Conservation (phyloP, 129 eudicot species). For the Lonicera japonica region DNA sequence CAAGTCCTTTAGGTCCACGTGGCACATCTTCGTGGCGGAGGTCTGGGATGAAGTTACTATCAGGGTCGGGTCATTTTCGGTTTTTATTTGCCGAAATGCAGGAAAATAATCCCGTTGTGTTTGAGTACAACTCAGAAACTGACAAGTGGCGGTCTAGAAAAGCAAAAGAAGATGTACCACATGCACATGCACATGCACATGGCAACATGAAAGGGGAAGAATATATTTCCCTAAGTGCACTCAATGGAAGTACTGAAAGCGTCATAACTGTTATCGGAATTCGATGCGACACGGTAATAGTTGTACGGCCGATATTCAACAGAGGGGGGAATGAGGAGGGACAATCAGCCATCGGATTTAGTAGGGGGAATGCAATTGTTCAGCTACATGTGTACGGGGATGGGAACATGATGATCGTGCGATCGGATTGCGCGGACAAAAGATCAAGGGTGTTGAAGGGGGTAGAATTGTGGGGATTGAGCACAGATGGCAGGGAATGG, state of each 20-base stretch:
- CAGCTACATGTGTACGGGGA: slow-evolving; percentile 57
- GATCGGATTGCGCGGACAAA: slow-evolving; percentile 22
- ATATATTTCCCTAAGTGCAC: slow-evolving; percentile 34
- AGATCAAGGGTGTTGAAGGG: slow-evolving; percentile 29
- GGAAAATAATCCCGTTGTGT: slow-evolving; percentile 32
- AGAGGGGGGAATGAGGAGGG: slow-evolving; percentile 23
- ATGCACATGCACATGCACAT: no score
- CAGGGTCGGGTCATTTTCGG: slow-evolving; percentile 29
- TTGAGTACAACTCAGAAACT: slow-evolving; percentile 38
- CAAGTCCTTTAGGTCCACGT: slow-evolving; percentile 64
- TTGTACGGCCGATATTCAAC: slow-evolving; percentile 36
- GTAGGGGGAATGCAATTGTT: slow-evolving; percentile 42
- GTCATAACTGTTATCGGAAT: slow-evolving; percentile 28
- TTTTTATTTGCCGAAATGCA: slow-evolving; percentile 48
- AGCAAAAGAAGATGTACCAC: slow-evolving; percentile 20
- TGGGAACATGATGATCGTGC: slow-evolving; percentile 50
- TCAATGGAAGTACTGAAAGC: slow-evolving; percentile 43
- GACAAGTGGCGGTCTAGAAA: slow-evolving; percentile 42
- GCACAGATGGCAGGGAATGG: slow-evolving; percentile 49
- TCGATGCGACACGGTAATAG: slow-evolving; percentile 27
- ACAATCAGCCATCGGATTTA: slow-evolving; percentile 45
- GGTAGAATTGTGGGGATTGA: slow-evolving; percentile 54
- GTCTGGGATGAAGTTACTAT: slow-evolving; percentile 55
- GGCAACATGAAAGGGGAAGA: not conserved
- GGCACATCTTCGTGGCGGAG: slow-evolving; percentile 67